A percentile compares a stretch with the other conserved stretches of the same genome.
phyloP scores from a whole-genome alignment of 1,139 yeast genomes.

The Yamadazyma epiphylla region DNA sequence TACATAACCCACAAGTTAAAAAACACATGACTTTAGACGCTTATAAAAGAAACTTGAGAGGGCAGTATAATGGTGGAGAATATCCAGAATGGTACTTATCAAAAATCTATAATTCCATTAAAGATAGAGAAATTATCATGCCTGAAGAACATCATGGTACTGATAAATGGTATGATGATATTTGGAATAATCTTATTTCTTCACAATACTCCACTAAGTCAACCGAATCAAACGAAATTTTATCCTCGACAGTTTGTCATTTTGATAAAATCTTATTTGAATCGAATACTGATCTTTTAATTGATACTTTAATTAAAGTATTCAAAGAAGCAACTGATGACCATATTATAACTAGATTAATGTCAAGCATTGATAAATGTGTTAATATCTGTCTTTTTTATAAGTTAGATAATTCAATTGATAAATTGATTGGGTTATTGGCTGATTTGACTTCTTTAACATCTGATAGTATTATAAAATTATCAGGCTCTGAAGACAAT shows the following conservation, averaged over 20 bases:
- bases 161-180: conserved; percentile 86
- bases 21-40: conserved; percentile 86
- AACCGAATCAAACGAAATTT: conserved; percentile 8
- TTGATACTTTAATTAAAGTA: conserved; percentile 68
- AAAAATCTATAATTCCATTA: conserved; percentile 75
- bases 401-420: conserved; percentile 54
- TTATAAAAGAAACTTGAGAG: conserved; percentile 75
- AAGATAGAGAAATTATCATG: conserved; percentile 88
- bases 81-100: conserved; percentile 85
- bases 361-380: conserved; percentile 83
- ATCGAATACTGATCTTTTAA: conserved; percentile 55
- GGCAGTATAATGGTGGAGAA: conserved; percentile 71
- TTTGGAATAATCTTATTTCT: conserved; percentile 83
- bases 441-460: conserved; percentile 61
- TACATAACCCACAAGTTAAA: conserved; percentile 75
- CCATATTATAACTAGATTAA: conserved; percentile 78
- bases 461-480: conserved; percentile 3
- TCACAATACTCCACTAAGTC: conserved; percentile 32
- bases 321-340: conserved; percentile 90
- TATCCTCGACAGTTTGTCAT: conserved; percentile 26
- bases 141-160: conserved; percentile 95
- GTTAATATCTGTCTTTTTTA: conserved; percentile 72
- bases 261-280: conserved; percentile 73
- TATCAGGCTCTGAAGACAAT: conserved; percentile 26
- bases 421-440: conserved; percentile 59